Base-by-base conservation (phyloP, 176 grass and related monocot genomes). In the Hordeum marinum region DNA sequence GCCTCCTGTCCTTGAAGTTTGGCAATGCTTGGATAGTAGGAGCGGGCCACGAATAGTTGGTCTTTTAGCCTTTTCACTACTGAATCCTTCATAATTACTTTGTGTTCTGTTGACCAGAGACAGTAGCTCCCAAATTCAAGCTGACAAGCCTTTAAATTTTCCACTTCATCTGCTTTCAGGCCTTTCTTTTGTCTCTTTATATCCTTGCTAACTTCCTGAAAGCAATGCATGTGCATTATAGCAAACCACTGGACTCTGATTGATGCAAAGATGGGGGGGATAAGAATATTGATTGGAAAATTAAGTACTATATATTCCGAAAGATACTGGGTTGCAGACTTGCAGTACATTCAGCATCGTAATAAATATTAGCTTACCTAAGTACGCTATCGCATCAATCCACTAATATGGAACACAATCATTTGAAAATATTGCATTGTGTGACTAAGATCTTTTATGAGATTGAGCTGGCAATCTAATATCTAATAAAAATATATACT, bases 101-200 rank as follows among this genome's bases (percentile, higher is more conserved):
- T 93, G 60, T 91, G 89, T 82, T 98, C 93, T 61, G 82, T 83
- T 23, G 95, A 93, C 95, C 95, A 98, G 63, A 98, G 87, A 68
- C 95, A 98, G 90, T 98, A 98, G 75, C 93, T 93, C 37, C 95
- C 95, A 83, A 98, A 95, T 90, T 92, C 87, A 90, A 93, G 83
- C 76, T 98, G 93, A 68, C 95, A 98, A 68, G 85, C 68, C 6
- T 85, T 91, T 6, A 21, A 63, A 70, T 84, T 93, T 80, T 84
- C 85, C 9, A 68, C 21, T 73, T 94, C 91, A 72, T 92, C 91
- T 69, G 80, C 72, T 43, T 86, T 88, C 83, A 50, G 59, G 60
- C 55, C 78, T 71, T 88, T 87, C 83, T 78, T 24, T 62, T 17
- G 57, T 77, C 70, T 87, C 72, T 84, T 83, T 68, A 9, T 77